phyloP scores from a whole-genome alignment of 129 eudicot genomes.

The Arctium minus region DNA sequence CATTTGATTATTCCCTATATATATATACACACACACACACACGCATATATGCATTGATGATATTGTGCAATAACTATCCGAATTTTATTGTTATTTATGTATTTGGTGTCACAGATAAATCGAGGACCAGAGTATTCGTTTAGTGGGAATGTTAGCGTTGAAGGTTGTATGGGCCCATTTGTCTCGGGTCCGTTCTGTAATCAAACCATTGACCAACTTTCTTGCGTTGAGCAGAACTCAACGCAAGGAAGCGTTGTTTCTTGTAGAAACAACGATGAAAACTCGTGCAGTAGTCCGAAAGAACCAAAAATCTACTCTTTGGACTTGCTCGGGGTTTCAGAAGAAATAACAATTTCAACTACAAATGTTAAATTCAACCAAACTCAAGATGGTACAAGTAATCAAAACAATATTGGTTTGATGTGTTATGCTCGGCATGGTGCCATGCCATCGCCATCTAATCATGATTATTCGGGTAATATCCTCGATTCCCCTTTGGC shows the following conservation, averaged over 20 bases:
- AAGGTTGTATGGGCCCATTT: conserved; percentile 25
- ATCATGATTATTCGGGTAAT: conserved; percentile 32
- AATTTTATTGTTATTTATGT: background rate
- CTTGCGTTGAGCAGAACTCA: conserved; percentile 24
- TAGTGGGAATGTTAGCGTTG: conserved; percentile 26
- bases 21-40: background rate
- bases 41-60: background rate
- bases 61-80: background rate
- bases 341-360: conserved; percentile 20
- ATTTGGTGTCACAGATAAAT: conserved; percentile 21
- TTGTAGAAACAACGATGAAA: conserved; percentile 23
- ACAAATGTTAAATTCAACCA: conserved; percentile 1
- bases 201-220: conserved; percentile 32
- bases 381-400: conserved; percentile 11
- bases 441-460: conserved; percentile 27
- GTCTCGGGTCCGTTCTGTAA: conserved; percentile 23
- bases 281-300: conserved; percentile 14
- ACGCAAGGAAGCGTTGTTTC: conserved; percentile 11
- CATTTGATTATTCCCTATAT: background rate
- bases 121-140: conserved; percentile 20
- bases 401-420: conserved; percentile 3
- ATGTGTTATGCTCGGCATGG: conserved; percentile 41
- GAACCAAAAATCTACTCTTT: conserved; percentile 29
- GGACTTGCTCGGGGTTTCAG: conserved; percentile 17
- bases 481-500: conserved; percentile 19